A percentile compares a stretch with the other conserved stretches of the same genome.
phyloP scores from a whole-genome alignment of 208 protist genomes.

The Leishmania tropica region DNA sequence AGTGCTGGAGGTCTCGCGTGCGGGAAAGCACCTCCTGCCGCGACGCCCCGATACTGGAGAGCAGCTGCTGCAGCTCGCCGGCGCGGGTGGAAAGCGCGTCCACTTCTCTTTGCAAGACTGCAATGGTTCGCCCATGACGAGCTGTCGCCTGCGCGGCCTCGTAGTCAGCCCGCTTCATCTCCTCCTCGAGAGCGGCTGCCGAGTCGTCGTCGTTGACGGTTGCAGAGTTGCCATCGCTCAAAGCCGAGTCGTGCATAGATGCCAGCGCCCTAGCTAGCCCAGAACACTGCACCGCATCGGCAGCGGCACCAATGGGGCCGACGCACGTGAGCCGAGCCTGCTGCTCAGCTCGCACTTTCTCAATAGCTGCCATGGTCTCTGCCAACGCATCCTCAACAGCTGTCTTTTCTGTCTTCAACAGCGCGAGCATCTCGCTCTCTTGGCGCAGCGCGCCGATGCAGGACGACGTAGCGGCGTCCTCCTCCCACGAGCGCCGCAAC shows the following conservation, averaged over 20 bases:
- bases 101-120: constrained; percentile 54
- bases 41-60: constrained; percentile 6
- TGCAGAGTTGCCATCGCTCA: background rate
- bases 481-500: constrained; percentile 34
- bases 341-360: constrained; percentile 14
- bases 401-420: constrained; percentile 27
- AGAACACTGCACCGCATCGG: background rate
- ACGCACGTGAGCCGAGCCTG: constrained; percentile 4
- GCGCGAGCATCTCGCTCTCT: constrained; percentile 22
- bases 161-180: constrained; percentile 37
- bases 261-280: background rate
- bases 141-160: constrained; percentile 31
- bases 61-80: constrained; percentile 32
- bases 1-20: constrained; percentile 20
- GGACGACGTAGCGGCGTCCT: constrained; percentile 29
- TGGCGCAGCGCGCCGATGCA: constrained; percentile 33
- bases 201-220: background rate
- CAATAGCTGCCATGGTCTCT: constrained; percentile 12
- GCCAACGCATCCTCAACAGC: constrained; percentile 21
- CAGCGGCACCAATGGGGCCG: background rate
- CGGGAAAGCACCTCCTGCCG: constrained; percentile 12
- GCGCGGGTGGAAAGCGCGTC: constrained; percentile 45
- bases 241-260: background rate
- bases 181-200: constrained; percentile 17
- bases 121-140: constrained; percentile 23